phyloP scores from a whole-genome alignment of 306 rosid genomes.

The Begonia masoniana region DNA sequence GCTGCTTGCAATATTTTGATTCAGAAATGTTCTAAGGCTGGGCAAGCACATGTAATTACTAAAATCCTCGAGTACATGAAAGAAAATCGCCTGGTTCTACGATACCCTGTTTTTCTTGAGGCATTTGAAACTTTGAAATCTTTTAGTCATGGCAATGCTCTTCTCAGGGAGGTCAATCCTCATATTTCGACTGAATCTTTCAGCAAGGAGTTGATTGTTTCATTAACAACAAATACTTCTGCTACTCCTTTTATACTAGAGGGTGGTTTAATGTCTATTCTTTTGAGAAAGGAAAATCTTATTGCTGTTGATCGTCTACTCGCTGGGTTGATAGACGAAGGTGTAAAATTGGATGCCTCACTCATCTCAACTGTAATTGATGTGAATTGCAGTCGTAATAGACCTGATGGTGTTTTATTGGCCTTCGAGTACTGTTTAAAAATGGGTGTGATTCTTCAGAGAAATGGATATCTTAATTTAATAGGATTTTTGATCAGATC shows the following conservation, averaged over 20 bases:
- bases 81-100: conserved; percentile 51
- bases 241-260: conserved; percentile 17
- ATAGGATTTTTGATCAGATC: conserved; percentile 50
- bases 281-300: conserved; percentile 44
- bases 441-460: conserved; percentile 29
- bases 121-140: conserved; percentile 42
- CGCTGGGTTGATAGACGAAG: conserved; percentile 30
- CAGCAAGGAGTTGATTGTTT: conserved; percentile 18
- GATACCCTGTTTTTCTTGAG: conserved; percentile 47
- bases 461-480: conserved; percentile 45
- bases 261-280: conserved; percentile 31
- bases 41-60: conserved; percentile 32
- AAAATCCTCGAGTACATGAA: conserved; percentile 58
- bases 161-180: conserved; percentile 68
- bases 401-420: conserved; percentile 52
- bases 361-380: conserved; percentile 44
- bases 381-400: conserved; percentile 29
- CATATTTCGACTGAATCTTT: conserved; percentile 27
- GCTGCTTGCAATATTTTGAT: conserved; percentile 78
- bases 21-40: conserved; percentile 47
- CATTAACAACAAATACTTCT: conserved; percentile 9
- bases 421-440: conserved; percentile 45
- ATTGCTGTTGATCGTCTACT: conserved; percentile 45
- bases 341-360: conserved; percentile 25
- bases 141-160: conserved; percentile 37